These are phyloP conservation scores for Balakata baccata DNA, from an alignment of 345 rosid genomes.

Conservation along the genomic window DNA sequence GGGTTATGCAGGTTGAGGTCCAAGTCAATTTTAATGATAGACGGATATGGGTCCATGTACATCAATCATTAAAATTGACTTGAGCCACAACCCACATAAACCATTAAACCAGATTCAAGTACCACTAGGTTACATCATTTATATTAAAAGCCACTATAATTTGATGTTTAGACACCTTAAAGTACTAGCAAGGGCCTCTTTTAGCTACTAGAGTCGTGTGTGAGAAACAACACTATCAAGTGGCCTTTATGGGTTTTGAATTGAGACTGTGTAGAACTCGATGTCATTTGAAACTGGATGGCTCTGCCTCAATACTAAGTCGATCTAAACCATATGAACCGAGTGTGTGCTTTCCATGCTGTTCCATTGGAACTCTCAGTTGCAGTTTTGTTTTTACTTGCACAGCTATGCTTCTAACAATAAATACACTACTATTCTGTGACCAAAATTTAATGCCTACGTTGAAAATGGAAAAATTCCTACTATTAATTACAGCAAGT, in stretches of 20 bases:
- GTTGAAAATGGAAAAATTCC: background rate
- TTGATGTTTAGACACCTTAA: background rate
- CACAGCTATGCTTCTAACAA: background rate
- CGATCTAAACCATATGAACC: conserved; percentile 8
- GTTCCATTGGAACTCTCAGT: background rate
- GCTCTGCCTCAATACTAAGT: background rate
- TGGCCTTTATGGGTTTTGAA: background rate
- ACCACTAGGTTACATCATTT: too few relatives aligned
- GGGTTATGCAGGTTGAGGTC: too few relatives aligned
- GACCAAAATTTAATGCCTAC: background rate
- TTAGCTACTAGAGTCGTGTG: background rate
- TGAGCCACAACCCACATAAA: too few relatives aligned
- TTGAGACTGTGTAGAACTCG: background rate
- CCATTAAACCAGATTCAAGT: too few relatives aligned
- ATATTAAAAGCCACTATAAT: background rate
- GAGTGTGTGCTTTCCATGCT: too few relatives aligned
- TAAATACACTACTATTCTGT: background rate
- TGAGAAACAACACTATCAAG: background rate
- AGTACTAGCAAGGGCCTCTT: background rate
- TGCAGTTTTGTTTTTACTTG: background rate
- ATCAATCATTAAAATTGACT: too few relatives aligned
- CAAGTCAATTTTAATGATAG: too few relatives aligned
- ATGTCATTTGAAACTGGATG: background rate
- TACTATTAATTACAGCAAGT: background rate
- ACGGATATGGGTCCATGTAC: too few relatives aligned